Evolutionary conservation across 805 yeast species (phyloP), one percentile per base, ranked within the genome.

Genomic region (Candida adriatica): DNA sequence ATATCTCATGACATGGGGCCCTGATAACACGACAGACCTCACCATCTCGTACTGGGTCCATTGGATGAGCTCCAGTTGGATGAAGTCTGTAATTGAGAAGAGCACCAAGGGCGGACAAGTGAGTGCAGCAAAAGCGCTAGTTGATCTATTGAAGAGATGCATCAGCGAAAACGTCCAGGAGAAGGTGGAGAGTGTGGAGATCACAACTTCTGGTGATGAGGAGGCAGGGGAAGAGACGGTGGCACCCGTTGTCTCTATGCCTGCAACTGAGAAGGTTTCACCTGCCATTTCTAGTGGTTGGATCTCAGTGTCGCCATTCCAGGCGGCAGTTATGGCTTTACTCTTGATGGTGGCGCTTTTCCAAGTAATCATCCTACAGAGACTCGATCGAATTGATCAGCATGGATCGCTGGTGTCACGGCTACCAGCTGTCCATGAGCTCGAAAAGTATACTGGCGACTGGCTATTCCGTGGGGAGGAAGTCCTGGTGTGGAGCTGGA

Each of bases 61-160:
- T 27, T 92, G 98, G 98, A 73, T 81, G 0, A 95, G 92, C 3
- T 70, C 80, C 31, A 81, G 95, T 38, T 92, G 96, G 96, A 73
- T 92, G 48, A 88, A 86, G 53, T 70, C 82, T 10, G 77, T 94
- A 33, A 81, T 92, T 40, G 97, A 92, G 51, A 79, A 77, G 41
- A 88, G 88, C 35, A 79, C 95, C 10, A 61, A 67, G 27, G 73
- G 77, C 20, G 98, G 98, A 0, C 96, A 87, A 54, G 62, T 67
- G 27, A 68, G 73, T 5, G 78, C 77, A 4, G 71, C 82, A 9
- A 66, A 64, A 30, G 70, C 65, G 8, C 56, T 82, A 33, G 34
- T 56, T 1, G 42, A 45, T 10, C 32, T 55, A 5, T 17, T 62
- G 5, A 26, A 44, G n/a, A 42, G 46, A 9, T 47, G 45, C 10